phyloP scores from a whole-genome alignment of 2,329 filamentous ascomycete species.

The Lasiodiplodia citricola region DNA sequence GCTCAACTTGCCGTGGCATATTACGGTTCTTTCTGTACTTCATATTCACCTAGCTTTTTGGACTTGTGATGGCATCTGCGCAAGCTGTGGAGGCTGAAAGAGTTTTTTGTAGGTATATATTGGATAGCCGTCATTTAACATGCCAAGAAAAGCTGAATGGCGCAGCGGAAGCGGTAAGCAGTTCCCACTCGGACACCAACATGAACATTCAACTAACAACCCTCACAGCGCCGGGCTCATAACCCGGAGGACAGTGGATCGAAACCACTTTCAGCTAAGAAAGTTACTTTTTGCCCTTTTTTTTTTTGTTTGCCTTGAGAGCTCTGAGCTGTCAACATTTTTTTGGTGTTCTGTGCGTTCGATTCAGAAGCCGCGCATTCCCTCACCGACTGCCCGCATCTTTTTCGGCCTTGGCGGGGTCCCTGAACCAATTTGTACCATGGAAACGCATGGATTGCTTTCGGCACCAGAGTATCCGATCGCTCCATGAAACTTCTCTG shows the following conservation, averaged over 20 bases:
- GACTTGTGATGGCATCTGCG: no score
- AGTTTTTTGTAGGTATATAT: neutral
- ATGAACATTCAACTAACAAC: neutral
- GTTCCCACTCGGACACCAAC: neutral
- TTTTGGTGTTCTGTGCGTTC: neutral
- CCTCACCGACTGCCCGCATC: neutral
- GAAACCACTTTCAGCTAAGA: constrained; percentile 33
- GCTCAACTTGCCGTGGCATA: no score
- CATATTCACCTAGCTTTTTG: no score
- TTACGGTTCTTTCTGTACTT: no score
- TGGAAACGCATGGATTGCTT: neutral
- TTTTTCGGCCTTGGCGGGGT: neutral
- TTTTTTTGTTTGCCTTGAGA: neutral
- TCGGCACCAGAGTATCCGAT: no score
- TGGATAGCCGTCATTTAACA: rapidly evolving
- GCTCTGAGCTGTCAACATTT: neutral
- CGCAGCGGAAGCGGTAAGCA: neutral
- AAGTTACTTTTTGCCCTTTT: neutral
- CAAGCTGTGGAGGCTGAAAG: no score
- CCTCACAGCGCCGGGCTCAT: constrained; percentile 36
- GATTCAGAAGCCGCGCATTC: neutral
- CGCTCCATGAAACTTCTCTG: no score
- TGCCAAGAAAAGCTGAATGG: neutral
- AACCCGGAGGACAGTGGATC: constrained; percentile 41
- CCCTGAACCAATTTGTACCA: neutral